Evolutionary conservation across 2,329 filamentous ascomycete species (phyloP).

Genomic region (Blastomyces parvus): DNA sequence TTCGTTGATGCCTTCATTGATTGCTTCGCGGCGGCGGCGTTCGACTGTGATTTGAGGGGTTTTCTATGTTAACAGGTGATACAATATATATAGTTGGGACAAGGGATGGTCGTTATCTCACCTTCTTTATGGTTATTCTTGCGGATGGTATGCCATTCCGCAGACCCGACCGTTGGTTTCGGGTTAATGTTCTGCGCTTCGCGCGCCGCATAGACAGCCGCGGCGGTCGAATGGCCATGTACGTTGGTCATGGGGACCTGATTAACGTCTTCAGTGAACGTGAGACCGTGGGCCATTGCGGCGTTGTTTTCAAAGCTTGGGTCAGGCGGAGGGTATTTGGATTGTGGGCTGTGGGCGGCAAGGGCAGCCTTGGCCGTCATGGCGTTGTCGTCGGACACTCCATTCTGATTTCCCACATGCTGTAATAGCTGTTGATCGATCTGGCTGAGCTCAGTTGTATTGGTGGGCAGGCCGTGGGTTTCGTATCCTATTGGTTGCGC

Average conservation of each 20-base stretch:
- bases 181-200: constrained; percentile 44
- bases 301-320: constrained; percentile 15
- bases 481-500: constrained; percentile 23
- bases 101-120: constrained; percentile 35
- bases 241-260: constrained; percentile 28
- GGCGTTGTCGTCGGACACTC: constrained; percentile 39
- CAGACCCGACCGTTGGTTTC: constrained; percentile 87
- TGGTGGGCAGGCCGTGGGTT: constrained; percentile 30
- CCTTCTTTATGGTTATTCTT: constrained; percentile 99
- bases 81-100: not conserved
- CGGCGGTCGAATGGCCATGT: constrained; percentile 45
- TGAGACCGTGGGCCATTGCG: constrained; percentile 13
- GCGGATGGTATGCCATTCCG: constrained; percentile 95
- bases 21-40: constrained; percentile 89
- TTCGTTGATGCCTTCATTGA: constrained; percentile 98
- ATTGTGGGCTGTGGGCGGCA: constrained; percentile 36
- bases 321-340: constrained; percentile 34
- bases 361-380: constrained; percentile 41
- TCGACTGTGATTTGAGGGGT: constrained; percentile 58
- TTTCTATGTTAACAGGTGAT: not conserved
- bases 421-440: constrained; percentile 41
- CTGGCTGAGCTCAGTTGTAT: constrained; percentile 30
- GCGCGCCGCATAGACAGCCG: constrained; percentile 46
- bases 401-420: constrained; percentile 45
- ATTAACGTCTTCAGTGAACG: constrained; percentile 31